Evolutionary conservation across 306 rosid genomes (phyloP).

Genomic region (Vigna hirtella): DNA sequence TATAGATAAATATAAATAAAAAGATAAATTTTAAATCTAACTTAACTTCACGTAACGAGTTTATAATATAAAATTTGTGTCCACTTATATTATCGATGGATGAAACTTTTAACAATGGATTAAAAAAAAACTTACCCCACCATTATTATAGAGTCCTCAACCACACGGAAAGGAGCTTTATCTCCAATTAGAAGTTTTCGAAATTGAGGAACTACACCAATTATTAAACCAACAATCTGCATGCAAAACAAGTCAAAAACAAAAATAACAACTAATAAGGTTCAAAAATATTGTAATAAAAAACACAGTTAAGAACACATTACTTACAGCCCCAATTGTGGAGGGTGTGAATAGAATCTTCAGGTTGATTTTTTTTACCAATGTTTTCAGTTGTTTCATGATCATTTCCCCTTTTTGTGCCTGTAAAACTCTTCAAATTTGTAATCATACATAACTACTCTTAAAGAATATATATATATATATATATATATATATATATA

Average conservation of each 20-base stretch:
- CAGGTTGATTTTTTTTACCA: slow-evolving; percentile 39
- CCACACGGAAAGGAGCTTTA: slow-evolving; percentile 46
- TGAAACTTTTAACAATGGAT: too few relatives aligned
- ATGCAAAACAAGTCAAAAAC: not conserved
- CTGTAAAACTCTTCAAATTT: slow-evolving; percentile 40
- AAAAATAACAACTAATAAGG: not conserved
- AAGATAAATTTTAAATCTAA: too few relatives aligned
- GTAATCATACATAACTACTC: not conserved
- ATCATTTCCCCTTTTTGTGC: slow-evolving; percentile 31
- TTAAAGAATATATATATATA: too few relatives aligned
- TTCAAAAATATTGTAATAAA: not conserved
- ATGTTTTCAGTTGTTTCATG: slow-evolving; percentile 21
- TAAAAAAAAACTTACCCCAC: slow-evolving; percentile 47
- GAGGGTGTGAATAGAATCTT: slow-evolving; percentile 49
- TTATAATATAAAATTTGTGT: too few relatives aligned
- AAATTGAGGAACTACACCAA: slow-evolving; percentile 49
- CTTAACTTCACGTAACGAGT: too few relatives aligned
- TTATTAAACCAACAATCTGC: slow-evolving; percentile 52
- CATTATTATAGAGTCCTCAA: slow-evolving; percentile 49
- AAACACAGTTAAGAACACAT: not conserved
- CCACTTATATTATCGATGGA: too few relatives aligned
- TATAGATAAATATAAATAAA: not conserved
- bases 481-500: too few relatives aligned
- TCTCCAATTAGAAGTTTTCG: slow-evolving; percentile 40
- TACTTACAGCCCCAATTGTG: slow-evolving; percentile 47